These are phyloP conservation scores for Alternaria brassicicola DNA, from an alignment of 2,329 filamentous ascomycete genomes.

Conservation along the genomic window DNA sequence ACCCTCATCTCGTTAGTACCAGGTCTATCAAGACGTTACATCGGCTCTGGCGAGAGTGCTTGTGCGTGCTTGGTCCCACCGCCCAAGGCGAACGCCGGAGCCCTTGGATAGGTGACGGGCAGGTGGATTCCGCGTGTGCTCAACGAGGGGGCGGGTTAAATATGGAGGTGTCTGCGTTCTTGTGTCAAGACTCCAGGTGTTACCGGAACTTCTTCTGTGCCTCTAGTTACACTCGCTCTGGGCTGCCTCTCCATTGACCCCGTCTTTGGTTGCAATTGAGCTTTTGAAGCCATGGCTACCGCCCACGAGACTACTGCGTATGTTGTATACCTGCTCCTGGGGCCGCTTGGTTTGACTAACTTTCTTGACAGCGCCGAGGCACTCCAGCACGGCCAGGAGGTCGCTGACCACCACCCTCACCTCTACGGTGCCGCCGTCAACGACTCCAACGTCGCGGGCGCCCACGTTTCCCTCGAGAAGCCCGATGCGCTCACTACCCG, in stretches of 20 bases:
- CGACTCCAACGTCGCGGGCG: constrained; percentile 25
- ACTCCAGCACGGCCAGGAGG: constrained; percentile 36
- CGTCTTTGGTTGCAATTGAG: constrained; percentile 18
- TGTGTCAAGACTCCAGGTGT: constrained; percentile 15
- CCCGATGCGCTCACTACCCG: background rate
- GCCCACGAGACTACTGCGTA: constrained; percentile 40
- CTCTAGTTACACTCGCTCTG: constrained; percentile 7
- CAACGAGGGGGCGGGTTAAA: constrained; percentile 29
- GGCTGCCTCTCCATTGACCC: constrained; percentile 13
- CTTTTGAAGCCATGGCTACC: constrained; percentile 28
- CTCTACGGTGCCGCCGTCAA: constrained; percentile 35
- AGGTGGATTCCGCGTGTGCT: constrained; percentile 4
- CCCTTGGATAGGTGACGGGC: constrained; percentile 13
- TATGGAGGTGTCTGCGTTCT: constrained; percentile 27
- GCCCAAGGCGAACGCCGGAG: constrained; percentile 21
- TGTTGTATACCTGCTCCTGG: constrained; percentile 9
- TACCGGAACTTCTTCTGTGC: constrained; percentile 9
- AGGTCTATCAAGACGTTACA: constrained; percentile 41
- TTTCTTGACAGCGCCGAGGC: constrained; percentile 35
- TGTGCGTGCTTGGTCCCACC: constrained; percentile 30
- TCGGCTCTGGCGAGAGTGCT: constrained; percentile 33
- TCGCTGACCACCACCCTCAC: constrained; percentile 38
- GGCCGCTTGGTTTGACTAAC: constrained; percentile 6
- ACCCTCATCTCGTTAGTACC: constrained; percentile 14
- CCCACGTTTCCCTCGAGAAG: constrained; percentile 30